phyloP scores from a whole-genome alignment of 768 basidiomycete species.

The Rubroboletus pulcherrimus region DNA sequence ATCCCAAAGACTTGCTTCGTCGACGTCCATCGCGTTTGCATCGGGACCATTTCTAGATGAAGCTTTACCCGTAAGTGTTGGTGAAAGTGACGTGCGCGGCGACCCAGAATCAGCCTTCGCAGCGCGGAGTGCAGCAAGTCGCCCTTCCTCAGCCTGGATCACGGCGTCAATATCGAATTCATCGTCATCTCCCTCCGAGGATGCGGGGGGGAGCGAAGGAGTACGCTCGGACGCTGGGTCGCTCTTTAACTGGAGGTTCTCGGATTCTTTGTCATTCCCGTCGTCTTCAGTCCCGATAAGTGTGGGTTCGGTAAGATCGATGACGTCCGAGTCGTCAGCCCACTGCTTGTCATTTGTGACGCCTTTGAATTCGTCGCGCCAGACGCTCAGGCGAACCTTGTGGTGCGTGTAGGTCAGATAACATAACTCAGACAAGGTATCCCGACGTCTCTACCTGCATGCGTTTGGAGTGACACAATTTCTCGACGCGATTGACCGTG shows the following conservation, averaged over 20 bases:
- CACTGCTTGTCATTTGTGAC: constrained; percentile 34
- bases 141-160: constrained; percentile 43
- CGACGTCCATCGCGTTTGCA: constrained; percentile 26
- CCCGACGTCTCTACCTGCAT: constrained; percentile 62
- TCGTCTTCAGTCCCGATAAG: constrained; percentile 26
- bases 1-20: constrained; percentile 41
- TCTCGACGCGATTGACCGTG: constrained; percentile 83
- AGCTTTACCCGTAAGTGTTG: constrained; percentile 6
- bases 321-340: constrained; percentile 21
- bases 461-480: constrained; percentile 77
- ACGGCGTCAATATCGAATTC: constrained; percentile 53
- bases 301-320: constrained; percentile 30
- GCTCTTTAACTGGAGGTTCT: constrained; percentile 6
- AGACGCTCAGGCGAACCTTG: constrained; percentile 70
- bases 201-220: constrained; percentile 38
- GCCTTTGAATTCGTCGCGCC: constrained; percentile 66
- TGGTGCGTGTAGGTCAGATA: constrained; percentile 6
- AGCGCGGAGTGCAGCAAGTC: constrained; percentile 23
- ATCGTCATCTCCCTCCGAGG: constrained; percentile 40
- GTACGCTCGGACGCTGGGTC: constrained; percentile 37
- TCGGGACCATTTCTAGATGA: constrained; percentile 6
- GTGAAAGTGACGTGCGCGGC: background rate
- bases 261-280: constrained; percentile 10
- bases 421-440: background rate
- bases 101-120: constrained; percentile 4